Evolutionary conservation across 2,329 filamentous ascomycete genomes (phyloP), one percentile per base, ranked within the genome.

Genomic region (Pseudogymnoascus sp.): DNA sequence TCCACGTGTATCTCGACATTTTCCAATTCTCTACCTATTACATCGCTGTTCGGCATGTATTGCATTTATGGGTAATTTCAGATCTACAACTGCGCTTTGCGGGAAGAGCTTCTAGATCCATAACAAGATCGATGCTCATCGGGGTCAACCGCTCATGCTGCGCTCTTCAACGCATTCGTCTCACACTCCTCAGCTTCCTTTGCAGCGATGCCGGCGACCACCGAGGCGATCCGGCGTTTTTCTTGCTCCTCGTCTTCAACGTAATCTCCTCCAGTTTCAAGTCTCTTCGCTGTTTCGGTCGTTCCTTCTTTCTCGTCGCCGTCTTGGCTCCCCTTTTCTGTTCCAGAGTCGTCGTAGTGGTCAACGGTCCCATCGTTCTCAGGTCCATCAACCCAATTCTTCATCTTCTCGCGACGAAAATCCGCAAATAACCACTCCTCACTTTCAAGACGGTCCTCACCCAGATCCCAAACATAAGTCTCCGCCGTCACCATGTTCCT

Each of bases 381-480:
- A 50, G 65, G 69, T n/a, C 61, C 33, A 60, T 64, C 67, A 24
- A 67, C 65, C 78, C 81, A 64, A 81, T 78, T 77, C 59, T 74
- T 71, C 81, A 89, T 78, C 78, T 92, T 96, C 66, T 95, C 87
- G 69, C 81, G 80, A 65, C 88, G 85, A 73, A 97, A 98, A 66
- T 89, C 85, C 59, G 88, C 86, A 77, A 92, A 95, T 73, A 96
- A 90, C 93, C 93, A 98, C 74, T 96, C 92, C 22, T 78, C 75
- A 33, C 83, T 79, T 74, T 96, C 91, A 16, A 98, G 76, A 0
- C 71, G 38, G 0, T 75, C 67, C 14, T 77, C 73, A 1, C 78
- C 66, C 12, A 72, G 74, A 50, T 79, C 78, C 75, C 83, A 92
- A 4, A 92, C 81, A 72, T 93, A 93, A 11, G 85, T 85, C 61